Base-by-base conservation (phyloP, 2,329 filamentous ascomycete species). In the Exophiala aquamarina region DNA sequence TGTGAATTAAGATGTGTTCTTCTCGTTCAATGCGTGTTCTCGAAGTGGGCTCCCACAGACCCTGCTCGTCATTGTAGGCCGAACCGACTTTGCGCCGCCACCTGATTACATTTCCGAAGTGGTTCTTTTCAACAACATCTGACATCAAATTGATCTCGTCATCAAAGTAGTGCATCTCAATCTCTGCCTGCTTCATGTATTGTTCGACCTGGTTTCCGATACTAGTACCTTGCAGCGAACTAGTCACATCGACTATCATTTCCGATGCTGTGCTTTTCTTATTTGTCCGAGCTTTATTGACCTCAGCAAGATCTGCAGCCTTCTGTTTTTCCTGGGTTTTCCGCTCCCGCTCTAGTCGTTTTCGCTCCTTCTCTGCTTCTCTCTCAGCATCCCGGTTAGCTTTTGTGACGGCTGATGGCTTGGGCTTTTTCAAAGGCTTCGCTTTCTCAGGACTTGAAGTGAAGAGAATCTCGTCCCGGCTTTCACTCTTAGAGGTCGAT, bases 211-310 rank as follows among this genome's bases (percentile, higher is more conserved):
- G 71, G 26, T 66, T 71, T 2, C 69, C 71, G 7, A 75, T 59
- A 28, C 63, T 68, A 0, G 73, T 64, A 8, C 63, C 65, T 17
- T 76, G 66, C 1, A 92, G 67, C 2, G 74, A 76, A 0, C 68
- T 66, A 0, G 87, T 78, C 18, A 92, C 70, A 57, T 88, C 80
- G 2, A 89, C 75, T 41, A 92, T 83, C 87, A 93, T 92, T 64
- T 93, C 87, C 0, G 77, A 77, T 0, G 82, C 79, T 0, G 86
- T 86, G 0, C 83, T 70, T 57, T 87, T 89, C 68, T 88, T 89
- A 67, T 89, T 83, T 0, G 80, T 82, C 41, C 82, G 81, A 8
- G 84, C 68, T 59, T 85, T 89, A 66, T 92, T 92, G 33, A 83
- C 86, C 53, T 87, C 82, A 3, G 81, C 81, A 17, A 91, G 68